Evolutionary conservation across 192 early-diverging fungal genomes (phyloP).

Genomic region (Linnemannia zychae): DNA sequence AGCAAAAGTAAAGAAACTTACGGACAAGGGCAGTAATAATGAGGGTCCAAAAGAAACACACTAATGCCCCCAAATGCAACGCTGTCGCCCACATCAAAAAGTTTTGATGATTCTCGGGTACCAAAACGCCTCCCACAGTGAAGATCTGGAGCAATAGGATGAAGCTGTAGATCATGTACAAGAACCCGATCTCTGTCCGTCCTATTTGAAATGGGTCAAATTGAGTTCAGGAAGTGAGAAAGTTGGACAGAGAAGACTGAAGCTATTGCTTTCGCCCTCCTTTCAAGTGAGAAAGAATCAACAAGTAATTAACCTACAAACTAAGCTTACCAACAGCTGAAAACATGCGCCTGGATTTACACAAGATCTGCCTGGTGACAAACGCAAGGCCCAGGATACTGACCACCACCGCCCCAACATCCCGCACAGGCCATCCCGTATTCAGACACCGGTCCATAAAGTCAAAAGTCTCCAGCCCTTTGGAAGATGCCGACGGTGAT

Average conservation of each 20-base stretch:
- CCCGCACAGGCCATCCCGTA: background rate
- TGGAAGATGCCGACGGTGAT: background rate
- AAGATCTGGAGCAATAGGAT: constrained; percentile 26
- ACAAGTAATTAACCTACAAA: no score
- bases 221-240: background rate
- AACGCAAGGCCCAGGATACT: constrained; percentile 17
- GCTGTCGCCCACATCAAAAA: constrained; percentile 31
- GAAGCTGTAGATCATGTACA: constrained; percentile 20
- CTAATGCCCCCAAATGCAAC: constrained; percentile 27
- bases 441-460: background rate
- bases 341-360: constrained; percentile 19
- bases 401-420: constrained; percentile 18
- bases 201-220: background rate
- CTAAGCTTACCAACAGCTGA: constrained; percentile 18
- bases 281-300: no score
- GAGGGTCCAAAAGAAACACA: constrained; percentile 37
- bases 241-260: background rate
- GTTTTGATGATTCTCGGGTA: background rate
- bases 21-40: constrained; percentile 23
- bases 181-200: constrained; percentile 13
- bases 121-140: constrained; percentile 18
- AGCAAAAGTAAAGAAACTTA: constrained; percentile 4
- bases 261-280: no score
- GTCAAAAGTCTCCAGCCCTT: background rate
- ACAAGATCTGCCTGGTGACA: background rate